Conservation (phyloP, 495 filamentous ascomycete genomes). For the Pseudoneurospora amorphoporcata region DNA sequence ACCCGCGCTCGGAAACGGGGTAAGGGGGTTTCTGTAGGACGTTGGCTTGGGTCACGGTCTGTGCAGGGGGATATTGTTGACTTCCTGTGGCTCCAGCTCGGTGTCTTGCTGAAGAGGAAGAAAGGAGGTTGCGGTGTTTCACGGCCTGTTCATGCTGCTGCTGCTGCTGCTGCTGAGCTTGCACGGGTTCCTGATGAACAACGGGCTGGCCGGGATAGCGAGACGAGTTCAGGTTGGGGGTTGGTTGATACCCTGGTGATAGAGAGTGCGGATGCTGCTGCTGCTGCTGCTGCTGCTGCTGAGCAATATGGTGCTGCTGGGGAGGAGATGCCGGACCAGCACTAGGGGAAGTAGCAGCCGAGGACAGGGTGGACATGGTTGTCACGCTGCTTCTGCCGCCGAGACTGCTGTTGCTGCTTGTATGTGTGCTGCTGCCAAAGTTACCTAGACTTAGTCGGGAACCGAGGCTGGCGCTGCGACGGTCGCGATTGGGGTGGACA, state of each 20-base stretch:
- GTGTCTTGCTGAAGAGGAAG: not conserved
- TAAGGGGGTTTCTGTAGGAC: not conserved
- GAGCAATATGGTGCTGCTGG: too few species aligned
- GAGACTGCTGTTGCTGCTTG: not conserved
- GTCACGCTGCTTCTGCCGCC: not conserved
- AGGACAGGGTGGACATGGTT: not conserved
- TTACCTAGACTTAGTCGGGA: not conserved
- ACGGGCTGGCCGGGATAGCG: not conserved
- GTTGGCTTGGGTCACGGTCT: not conserved
- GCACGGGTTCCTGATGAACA: not conserved
- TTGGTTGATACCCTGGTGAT: not conserved
- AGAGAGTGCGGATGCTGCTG: not conserved
- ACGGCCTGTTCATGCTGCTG: not conserved
- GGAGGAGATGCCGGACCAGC: not conserved
- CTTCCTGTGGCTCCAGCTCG: not conserved
- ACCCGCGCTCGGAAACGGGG: not conserved
- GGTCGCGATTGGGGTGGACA: not conserved
- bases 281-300: not conserved
- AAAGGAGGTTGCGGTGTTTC: not conserved
- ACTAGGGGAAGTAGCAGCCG: not conserved
- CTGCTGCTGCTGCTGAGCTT: not conserved
- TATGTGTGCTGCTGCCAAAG: not conserved
- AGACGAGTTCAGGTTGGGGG: not conserved
- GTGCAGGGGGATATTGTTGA: not conserved
- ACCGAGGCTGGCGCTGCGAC: not conserved